These are phyloP conservation scores for Rhodotorula sp. DNA, from an alignment of 1,284 basidiomycete genomes.

Conservation along the genomic window DNA sequence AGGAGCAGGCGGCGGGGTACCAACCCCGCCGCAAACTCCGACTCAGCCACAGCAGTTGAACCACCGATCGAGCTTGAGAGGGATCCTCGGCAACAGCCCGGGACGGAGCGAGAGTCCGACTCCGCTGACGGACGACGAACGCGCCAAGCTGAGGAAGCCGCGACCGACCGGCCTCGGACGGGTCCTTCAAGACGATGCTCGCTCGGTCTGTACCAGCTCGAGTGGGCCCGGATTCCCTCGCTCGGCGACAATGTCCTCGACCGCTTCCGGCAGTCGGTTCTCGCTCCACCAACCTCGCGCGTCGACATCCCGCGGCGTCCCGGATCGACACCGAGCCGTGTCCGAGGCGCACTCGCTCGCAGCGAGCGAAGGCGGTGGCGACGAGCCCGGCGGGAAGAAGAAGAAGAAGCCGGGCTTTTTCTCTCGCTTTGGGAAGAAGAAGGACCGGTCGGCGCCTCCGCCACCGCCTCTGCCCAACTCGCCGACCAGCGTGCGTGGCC, in stretches of 20 bases:
- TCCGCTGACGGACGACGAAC: slow-evolving; percentile 9
- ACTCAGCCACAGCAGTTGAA: slow-evolving; percentile 2
- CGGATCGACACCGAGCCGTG: background rate
- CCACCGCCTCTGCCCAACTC: background rate
- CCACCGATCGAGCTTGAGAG: background rate
- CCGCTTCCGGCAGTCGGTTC: background rate
- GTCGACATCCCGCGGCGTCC: background rate
- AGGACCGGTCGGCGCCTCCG: background rate
- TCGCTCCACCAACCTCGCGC: background rate
- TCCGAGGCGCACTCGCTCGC: background rate
- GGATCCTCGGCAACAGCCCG: background rate
- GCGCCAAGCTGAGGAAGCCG: slow-evolving; percentile 1
- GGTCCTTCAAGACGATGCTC: background rate
- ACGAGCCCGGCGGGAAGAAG: background rate
- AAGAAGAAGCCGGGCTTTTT: slow-evolving; percentile 8
- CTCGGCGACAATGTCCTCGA: background rate
- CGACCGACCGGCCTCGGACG: background rate
- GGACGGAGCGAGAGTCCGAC: slow-evolving; percentile 25
- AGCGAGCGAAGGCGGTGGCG: background rate
- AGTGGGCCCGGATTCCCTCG: background rate
- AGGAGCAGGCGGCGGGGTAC: background rate
- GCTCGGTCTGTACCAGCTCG: slow-evolving; percentile 2
- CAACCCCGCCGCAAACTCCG: slow-evolving; percentile 4
- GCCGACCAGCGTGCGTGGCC: background rate
- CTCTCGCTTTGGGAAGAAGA: slow-evolving; percentile 1